These are phyloP conservation scores for Monilinia fructigena DNA, from an alignment of 2,329 filamentous ascomycete species.

Conservation along the genomic window DNA sequence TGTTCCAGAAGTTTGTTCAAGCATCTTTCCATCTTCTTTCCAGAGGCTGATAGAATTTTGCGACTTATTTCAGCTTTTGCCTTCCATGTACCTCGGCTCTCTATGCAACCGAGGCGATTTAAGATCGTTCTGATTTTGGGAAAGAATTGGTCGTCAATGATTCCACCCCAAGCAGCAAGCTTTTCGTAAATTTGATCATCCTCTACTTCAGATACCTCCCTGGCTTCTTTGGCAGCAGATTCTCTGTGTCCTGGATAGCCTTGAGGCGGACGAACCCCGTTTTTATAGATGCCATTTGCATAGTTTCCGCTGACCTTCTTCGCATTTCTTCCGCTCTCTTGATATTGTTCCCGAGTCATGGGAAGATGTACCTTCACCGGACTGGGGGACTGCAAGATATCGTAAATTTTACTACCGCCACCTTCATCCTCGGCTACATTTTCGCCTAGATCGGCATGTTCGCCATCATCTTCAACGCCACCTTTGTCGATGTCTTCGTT, in stretches of 20 bases:
- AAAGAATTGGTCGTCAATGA: background rate
- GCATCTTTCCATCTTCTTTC: background rate
- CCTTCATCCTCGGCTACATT: background rate
- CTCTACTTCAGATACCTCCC: background rate
- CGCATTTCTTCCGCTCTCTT: background rate
- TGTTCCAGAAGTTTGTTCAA: background rate
- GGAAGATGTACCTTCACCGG: background rate
- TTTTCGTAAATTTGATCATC: background rate
- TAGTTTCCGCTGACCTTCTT: conserved; percentile 3
- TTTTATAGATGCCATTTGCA: background rate
- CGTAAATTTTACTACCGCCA: background rate
- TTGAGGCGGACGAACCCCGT: background rate
- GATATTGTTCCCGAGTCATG: background rate
- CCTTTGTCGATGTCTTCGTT: background rate
- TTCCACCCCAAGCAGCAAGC: background rate
- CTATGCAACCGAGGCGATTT: background rate
- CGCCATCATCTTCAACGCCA: background rate
- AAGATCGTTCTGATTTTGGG: background rate
- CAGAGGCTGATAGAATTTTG: background rate
- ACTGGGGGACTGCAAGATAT: background rate
- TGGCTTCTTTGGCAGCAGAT: background rate
- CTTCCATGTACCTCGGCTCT: background rate
- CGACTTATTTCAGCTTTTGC: background rate
- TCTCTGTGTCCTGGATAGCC: background rate
- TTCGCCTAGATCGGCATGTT: background rate